Base-by-base conservation (phyloP, 768 basidiomycete genomes). In the Termitomyces sp. region DNA sequence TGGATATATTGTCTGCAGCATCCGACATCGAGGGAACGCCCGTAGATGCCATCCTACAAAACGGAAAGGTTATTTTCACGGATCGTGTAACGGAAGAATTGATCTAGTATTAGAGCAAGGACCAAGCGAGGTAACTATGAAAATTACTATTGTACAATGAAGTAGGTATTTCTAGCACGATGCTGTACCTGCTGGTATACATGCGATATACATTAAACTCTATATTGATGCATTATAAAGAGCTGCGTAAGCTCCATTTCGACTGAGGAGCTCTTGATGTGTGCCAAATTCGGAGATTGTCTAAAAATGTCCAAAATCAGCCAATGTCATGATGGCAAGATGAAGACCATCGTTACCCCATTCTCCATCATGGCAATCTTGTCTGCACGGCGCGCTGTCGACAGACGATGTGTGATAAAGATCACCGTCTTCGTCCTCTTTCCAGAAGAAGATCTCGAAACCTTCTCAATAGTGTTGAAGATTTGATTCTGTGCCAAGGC, bases 331-430 rank as follows among this genome's bases (percentile, higher is more conserved):
- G 58, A 38, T 58, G 38, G 51, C 27, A 11, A 67, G 73, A 43
- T n/a, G 21, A 45, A 57, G 23, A 27, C n/a, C 34, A 19, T 51
- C 43, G 4, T 63, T 70, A 82, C 81, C 70, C 90, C 90, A 64
- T 81, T 79, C 63, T 91, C 86, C 87, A 92, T 90, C 85, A 91
- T 88, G 42, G 88, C 90, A 61, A 92, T 82, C 72, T 90, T 91
- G 74, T 93, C 89, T 60, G 91, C 91, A 42, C 88, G 83, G 3
- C 89, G 85, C 19, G 90, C 90, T 44, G 87, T 89, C 25, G 87
- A 84, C 57, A 93, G 80, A 59, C 89, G 82, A 72, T 93, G 91
- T 6, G 91, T 92, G 65, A 92, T 89, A 72, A 88, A 92, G 35
- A 93, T 81, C 61, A 90, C 84, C 3, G 87, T 89, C 72, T 90